These are phyloP conservation scores for Ascobolus immersus DNA, from an alignment of 495 filamentous ascomycete genomes.

Conservation along the genomic window DNA sequence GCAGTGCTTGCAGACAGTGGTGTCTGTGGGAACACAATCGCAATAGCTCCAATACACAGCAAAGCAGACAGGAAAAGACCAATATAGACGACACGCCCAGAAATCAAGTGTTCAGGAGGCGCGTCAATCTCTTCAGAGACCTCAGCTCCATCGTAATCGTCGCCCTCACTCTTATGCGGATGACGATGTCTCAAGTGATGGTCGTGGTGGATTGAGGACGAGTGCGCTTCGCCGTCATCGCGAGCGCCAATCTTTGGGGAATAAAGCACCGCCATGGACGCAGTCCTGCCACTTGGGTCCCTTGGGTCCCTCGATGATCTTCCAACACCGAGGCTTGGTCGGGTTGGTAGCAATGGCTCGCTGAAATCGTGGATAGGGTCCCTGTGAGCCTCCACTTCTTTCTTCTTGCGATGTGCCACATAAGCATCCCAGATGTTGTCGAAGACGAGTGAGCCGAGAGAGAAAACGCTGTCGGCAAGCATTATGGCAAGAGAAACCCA, in stretches of 20 bases:
- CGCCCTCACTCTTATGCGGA: neutral
- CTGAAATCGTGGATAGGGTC: neutral
- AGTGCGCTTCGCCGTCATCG: neutral
- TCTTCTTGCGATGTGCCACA: too few relatives aligned
- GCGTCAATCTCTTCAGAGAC: constrained; percentile 37
- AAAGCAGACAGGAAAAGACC: constrained; percentile 50
- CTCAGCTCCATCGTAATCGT: constrained; percentile 7
- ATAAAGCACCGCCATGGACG: too few relatives aligned
- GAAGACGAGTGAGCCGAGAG: constrained; percentile 52
- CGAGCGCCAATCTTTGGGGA: too few relatives aligned
- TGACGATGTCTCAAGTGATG: too few relatives aligned
- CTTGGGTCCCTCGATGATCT: neutral
- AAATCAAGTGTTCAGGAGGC: constrained; percentile 58
- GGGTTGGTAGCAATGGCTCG: too few relatives aligned
- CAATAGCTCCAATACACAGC: constrained; percentile 57
- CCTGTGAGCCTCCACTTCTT: too few relatives aligned
- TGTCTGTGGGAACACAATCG: constrained; percentile 45
- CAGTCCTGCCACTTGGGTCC: neutral
- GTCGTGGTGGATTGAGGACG: neutral
- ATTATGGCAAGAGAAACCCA: constrained; percentile 92
- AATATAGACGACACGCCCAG: constrained; percentile 39
- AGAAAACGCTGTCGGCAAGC: constrained; percentile 78
- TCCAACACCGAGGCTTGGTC: too few relatives aligned
- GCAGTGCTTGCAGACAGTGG: constrained; percentile 48
- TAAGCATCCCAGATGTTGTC: too few relatives aligned